These are phyloP conservation scores for Talaromyces sp. DNA, from an alignment of 2,329 filamentous ascomycete species.

Conservation along the genomic window DNA sequence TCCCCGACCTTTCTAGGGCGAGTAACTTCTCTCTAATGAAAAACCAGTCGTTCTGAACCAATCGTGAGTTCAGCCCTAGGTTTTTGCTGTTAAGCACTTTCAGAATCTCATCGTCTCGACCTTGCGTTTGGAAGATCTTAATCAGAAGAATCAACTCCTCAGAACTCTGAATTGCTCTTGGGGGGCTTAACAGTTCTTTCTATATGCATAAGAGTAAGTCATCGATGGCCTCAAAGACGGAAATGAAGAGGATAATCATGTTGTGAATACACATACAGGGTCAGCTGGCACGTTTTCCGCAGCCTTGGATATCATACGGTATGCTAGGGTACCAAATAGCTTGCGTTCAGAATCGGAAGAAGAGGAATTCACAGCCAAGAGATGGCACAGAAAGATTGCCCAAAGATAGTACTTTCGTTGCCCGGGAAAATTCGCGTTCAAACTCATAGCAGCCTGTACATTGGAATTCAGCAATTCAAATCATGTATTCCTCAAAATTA, in stretches of 20 bases:
- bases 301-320: conserved; percentile 46
- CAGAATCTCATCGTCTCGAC: conserved; percentile 35
- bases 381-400: conserved; percentile 44
- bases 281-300: conserved; percentile 40
- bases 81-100: conserved; percentile 40
- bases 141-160: conserved; percentile 44
- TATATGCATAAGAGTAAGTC: conserved; percentile 19
- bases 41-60: conserved; percentile 42
- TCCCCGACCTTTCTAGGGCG: conserved; percentile 32
- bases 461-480: neutral
- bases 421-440: conserved; percentile 47
- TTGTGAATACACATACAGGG: conserved; percentile 32
- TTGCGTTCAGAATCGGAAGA: conserved; percentile 40
- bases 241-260: neutral
- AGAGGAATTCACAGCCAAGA: conserved; percentile 33
- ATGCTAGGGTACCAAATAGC: conserved; percentile 47
- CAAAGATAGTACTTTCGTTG: conserved; percentile 46
- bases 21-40: conserved; percentile 37
- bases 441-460: conserved; percentile 45
- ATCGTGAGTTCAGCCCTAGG: conserved; percentile 37
- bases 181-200: conserved; percentile 38
- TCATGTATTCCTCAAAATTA: neutral
- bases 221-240: neutral
- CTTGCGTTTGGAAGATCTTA: conserved; percentile 41
- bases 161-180: conserved; percentile 42